Conservation (phyloP, 1,139 yeast genomes). For the Cylindricascospora bacillispora region DNA sequence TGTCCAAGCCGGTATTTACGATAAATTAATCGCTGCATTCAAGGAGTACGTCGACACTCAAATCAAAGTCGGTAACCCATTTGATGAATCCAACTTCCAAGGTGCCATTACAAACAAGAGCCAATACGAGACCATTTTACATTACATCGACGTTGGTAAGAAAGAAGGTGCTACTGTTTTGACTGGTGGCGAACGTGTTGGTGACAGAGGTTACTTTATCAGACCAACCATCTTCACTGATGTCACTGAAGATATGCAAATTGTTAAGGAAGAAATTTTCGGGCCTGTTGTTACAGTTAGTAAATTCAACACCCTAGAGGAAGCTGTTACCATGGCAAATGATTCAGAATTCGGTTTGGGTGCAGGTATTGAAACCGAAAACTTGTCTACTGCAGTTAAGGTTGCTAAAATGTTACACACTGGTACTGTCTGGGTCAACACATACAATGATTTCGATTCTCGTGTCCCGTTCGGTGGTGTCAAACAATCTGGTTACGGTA, state of each 20-base stretch:
- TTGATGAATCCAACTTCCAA: constrained; percentile 49
- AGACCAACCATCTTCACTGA: constrained; percentile 65
- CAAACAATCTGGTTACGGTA: constrained; percentile 68
- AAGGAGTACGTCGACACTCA: constrained; percentile 39
- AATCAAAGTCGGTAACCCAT: constrained; percentile 63
- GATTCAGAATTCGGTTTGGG: constrained; percentile 69
- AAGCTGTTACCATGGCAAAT: constrained; percentile 51
- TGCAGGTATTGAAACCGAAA: constrained; percentile 61
- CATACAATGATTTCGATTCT: constrained; percentile 61
- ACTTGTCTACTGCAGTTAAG: constrained; percentile 37
- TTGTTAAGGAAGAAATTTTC: constrained; percentile 65
- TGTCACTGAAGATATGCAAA: constrained; percentile 46
- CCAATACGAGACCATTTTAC: constrained; percentile 60
- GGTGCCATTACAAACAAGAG: constrained; percentile 63
- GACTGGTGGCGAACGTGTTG: constrained; percentile 57
- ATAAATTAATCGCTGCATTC: constrained; percentile 46
- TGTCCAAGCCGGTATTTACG: constrained; percentile 65
- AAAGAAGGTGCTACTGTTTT: constrained; percentile 55
- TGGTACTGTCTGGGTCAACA: constrained; percentile 68
- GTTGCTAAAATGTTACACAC: constrained; percentile 52
- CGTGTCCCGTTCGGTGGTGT: constrained; percentile 71
- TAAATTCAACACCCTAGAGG: constrained; percentile 52
- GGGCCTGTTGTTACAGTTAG: constrained; percentile 61
- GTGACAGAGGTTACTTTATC: constrained; percentile 45
- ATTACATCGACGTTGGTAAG: constrained; percentile 59